These are phyloP conservation scores for Nicotiana noctiflora DNA, from an alignment of 257 asterid species.

Conservation along the genomic window DNA sequence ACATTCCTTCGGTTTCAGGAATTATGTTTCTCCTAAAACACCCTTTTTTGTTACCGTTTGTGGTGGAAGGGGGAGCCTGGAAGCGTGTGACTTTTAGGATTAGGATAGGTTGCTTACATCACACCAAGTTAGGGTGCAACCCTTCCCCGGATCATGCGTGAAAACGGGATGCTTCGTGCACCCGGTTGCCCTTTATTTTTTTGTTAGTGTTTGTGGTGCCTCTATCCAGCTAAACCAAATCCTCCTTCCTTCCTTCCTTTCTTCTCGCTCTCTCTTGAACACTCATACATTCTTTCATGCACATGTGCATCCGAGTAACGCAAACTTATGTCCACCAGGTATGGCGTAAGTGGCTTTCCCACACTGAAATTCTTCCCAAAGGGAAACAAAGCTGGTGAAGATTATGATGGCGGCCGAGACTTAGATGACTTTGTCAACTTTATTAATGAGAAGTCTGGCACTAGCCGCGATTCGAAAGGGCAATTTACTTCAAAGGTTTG, in stretches of 20 bases:
- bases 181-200: neutral
- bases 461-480: conserved; percentile 81
- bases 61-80: too few species aligned
- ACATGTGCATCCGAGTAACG: neutral
- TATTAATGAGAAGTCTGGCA: conserved; percentile 81
- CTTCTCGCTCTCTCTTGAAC: neutral
- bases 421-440: conserved; percentile 65
- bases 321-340: conserved; percentile 22
- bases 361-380: conserved; percentile 86
- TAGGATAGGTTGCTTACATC: too few species aligned
- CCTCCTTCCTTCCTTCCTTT: neutral
- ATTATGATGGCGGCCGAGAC: conserved; percentile 69
- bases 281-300: neutral
- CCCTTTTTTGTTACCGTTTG: neutral
- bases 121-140: too few species aligned
- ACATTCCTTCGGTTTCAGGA: neutral
- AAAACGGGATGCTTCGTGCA: too few species aligned
- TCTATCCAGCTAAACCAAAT: neutral
- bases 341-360: conserved; percentile 56
- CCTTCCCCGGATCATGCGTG: too few species aligned
- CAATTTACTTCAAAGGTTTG: conserved; percentile 69
- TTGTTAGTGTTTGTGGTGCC: neutral
- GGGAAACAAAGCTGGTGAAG: conserved; percentile 92
- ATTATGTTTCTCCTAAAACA: neutral
- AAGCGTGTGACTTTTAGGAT: too few species aligned